Base-by-base conservation (phyloP, 768 basidiomycete species). In the Hericium coralloides region DNA sequence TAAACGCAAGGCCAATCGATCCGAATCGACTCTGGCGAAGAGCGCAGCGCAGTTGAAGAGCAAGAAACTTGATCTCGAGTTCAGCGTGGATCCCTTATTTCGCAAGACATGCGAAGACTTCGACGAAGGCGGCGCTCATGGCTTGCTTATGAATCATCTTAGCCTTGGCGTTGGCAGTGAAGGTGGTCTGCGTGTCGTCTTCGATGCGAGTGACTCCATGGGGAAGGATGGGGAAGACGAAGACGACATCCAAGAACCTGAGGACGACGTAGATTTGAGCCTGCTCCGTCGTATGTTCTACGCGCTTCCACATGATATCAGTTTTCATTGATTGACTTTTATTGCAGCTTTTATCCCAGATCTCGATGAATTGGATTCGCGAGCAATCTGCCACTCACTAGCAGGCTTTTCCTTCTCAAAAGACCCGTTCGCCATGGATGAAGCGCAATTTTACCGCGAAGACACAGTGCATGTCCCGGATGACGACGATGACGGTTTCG, bases 91-190 rank as follows among this genome's bases (percentile, higher is more conserved):
- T 67, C 97, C 97, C 1, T 77, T 99, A 37, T 99, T 99, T 75
- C 89, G 82, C 73, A 99, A 99, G 77, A 98, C 97, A 2, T 92
- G 87, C 65, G 95, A 92, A 22, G 97, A 99, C 67, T 98, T 99
- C 65, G 97, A 99, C 68, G 97, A 99, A 70, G 97, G 95, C 43
- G 95, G 97, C 50, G 97, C 97, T 0, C 86, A 91, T 58, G 97
- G 97, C 12, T 72, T 99, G 49, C 74, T 99, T 36, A 95, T 98
- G 95, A 98, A 99, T 67, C 97, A 99, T 66, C 77, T 99, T 43
- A 79, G 81, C 53, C 65, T 92, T 55, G 89, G 87, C 18, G 75
- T 86, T 1, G 89, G 89, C 2, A 80, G 79, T 17, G 92, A 95
- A 58, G 88, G 89, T 3, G 83, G 82, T 41, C 77, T 98, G 68